phyloP scores from a whole-genome alignment of 352 stramenopile species.

The Globisporangium middletonii region DNA sequence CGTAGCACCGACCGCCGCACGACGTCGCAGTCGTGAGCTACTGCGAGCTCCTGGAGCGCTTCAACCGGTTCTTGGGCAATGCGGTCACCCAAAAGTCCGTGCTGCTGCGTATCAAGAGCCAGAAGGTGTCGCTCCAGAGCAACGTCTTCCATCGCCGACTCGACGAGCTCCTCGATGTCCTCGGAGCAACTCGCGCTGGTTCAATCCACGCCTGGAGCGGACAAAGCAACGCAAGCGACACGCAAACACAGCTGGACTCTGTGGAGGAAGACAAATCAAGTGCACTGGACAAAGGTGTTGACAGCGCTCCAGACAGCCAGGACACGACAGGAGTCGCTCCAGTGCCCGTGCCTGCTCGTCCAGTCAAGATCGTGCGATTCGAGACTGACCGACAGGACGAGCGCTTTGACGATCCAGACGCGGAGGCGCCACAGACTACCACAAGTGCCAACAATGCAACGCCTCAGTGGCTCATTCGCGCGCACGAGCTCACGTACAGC shows the following conservation, averaged over 20 bases:
- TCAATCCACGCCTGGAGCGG: no score
- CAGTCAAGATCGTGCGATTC: conserved; percentile 3
- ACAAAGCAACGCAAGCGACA: no score
- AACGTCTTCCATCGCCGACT: no score
- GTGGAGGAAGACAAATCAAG: background rate
- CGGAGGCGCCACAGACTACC: background rate
- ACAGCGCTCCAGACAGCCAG: background rate
- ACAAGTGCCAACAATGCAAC: background rate
- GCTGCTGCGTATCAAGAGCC: no score
- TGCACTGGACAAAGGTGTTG: background rate
- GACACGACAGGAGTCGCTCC: background rate
- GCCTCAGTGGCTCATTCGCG: conserved; percentile 7
- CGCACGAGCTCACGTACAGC: conserved; percentile 5
- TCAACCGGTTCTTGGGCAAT: no score
- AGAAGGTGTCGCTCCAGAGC: no score
- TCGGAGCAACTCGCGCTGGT: no score
- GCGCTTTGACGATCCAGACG: background rate
- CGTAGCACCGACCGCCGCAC: no score
- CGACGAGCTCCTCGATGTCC: no score
- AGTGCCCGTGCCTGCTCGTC: background rate
- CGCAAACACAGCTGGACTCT: background rate
- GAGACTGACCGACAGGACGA: background rate
- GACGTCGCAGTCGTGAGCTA: no score
- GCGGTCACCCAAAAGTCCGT: no score
- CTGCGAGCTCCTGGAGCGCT: no score